A percentile compares a stretch with the other conserved stretches of the same genome.
Conservation (phyloP, 108 stramenopile genomes). For the Fragilariopsis cylindrus region DNA sequence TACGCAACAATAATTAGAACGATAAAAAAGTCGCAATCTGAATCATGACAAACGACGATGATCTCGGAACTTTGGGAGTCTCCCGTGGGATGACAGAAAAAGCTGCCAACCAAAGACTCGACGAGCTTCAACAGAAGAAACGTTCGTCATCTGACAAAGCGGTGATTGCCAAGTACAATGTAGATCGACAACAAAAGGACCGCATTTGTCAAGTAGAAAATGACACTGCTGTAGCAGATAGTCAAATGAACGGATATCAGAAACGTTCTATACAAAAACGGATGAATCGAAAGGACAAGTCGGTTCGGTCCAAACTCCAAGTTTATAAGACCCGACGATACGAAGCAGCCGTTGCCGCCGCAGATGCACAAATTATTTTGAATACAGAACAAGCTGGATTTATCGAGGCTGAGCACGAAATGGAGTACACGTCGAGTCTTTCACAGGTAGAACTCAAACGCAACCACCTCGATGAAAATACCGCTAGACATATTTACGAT, state of each 20-base stretch:
- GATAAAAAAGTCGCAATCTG: background rate
- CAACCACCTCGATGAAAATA: constrained; percentile 55
- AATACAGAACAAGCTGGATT: constrained; percentile 65
- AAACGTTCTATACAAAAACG: constrained; percentile 47
- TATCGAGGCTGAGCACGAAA: constrained; percentile 71
- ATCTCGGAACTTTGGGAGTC: constrained; percentile 21
- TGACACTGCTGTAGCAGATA: background rate
- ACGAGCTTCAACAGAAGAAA: constrained; percentile 23
- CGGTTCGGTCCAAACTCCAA: constrained; percentile 38
- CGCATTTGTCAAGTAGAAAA: constrained; percentile 14
- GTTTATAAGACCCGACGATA: constrained; percentile 59
- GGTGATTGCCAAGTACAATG: constrained; percentile 29
- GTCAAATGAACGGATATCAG: constrained; percentile 43
- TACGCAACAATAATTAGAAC: too few relatives aligned
- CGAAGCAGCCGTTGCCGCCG: constrained; percentile 73
- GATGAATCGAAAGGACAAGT: constrained; percentile 29
- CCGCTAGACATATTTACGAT: constrained; percentile 76
- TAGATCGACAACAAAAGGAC: constrained; percentile 12
- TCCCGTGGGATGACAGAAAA: constrained; percentile 27
- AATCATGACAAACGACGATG: constrained; percentile 8
- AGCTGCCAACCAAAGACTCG: constrained; percentile 15
- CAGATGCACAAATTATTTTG: constrained; percentile 73
- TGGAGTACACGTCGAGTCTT: constrained; percentile 75
- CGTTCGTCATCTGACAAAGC: constrained; percentile 22
- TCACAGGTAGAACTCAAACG: constrained; percentile 64